Evolutionary conservation across 2,329 filamentous ascomycete species (phyloP).

Genomic region (Rutstroemia sp.): DNA sequence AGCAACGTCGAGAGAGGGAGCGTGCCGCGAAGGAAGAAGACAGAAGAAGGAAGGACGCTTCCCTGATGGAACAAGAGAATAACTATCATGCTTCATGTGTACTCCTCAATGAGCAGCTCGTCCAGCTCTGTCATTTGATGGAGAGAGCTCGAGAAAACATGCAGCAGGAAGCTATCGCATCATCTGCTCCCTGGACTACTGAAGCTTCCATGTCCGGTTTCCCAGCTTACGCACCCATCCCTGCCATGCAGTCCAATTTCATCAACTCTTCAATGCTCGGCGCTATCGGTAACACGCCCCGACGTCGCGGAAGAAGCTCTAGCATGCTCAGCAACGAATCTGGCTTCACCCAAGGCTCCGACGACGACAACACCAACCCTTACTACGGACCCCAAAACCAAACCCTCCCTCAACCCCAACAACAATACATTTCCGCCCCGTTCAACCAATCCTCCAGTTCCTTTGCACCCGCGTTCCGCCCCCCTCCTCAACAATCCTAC

Average conservation of each 20-base stretch:
- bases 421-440: not conserved
- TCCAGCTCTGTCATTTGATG: not conserved
- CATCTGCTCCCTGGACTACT: not conserved
- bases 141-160: not conserved
- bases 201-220: constrained; percentile 4
- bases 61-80: constrained; percentile 17
- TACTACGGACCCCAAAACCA: constrained; percentile 1
- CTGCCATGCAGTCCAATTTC: not conserved
- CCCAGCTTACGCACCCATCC: not conserved
- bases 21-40: constrained; percentile 23
- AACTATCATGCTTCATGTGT: constrained; percentile 8
- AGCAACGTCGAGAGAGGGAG: constrained; percentile 27
- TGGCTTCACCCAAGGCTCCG: constrained; percentile 58
- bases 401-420: not conserved
- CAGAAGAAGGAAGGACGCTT: constrained; percentile 20
- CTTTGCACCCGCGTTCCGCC: not conserved
- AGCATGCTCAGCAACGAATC: constrained; percentile 62
- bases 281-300: not conserved
- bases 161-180: not conserved
- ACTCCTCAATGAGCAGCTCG: not conserved
- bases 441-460: constrained; percentile 4
- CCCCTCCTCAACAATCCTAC: not conserved
- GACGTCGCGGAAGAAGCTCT: constrained; percentile 40
- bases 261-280: not conserved
- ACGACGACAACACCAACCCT: constrained; percentile 25